Evolutionary conservation across 1,139 yeast species (phyloP), one percentile per base, ranked within the genome.

Genomic region (Candida glucosophila): DNA sequence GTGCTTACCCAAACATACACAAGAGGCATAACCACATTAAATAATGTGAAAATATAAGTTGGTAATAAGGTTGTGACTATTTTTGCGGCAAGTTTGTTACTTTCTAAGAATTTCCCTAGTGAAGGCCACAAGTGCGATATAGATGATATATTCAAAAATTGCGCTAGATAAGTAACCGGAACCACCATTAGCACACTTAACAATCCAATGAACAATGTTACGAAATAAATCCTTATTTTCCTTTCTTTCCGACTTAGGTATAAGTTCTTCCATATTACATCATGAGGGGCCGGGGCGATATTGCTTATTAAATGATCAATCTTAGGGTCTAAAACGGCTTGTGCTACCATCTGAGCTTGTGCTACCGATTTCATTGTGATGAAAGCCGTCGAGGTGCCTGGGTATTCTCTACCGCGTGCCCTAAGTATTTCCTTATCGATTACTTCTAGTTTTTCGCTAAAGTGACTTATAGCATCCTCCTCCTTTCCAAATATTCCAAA

Each of bases 301-400:
- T 63, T 66, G 6, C 92, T 79, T 23, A 81, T 75, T 23, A 83
- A 56, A 29, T 78, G 77, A 43, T 77, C 70, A 1, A 83, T 78
- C 29, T 75, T 67, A 0, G 95, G 94, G 35, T 85, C 92, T 26
- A 83, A 56, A 1, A 82, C 81, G 0, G 94, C 83, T 47, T 85
- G 95, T 0, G 95, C 92, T 6, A 85, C 76, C 79, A 83, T 74
- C 47, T 83, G 95, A 1, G 95, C 94, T 40, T 78, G 76, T 0
- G 92, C 82, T 6, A 82, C 93, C 2, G 83, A 68, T 35, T 77
- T 78, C 90, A 83, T 77, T 1, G 94, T 83, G 13, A 83, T 72
- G 49, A 83, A 83, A 0, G 95, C 94, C 8, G 63, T 53, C 5
- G 68, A 58, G 4, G 66, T 57, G 1, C 86, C 77, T 0, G 86